Conservation (phyloP, 2,329 filamentous ascomycete species). For the Xenosphaeropsis pyriputrescens region DNA sequence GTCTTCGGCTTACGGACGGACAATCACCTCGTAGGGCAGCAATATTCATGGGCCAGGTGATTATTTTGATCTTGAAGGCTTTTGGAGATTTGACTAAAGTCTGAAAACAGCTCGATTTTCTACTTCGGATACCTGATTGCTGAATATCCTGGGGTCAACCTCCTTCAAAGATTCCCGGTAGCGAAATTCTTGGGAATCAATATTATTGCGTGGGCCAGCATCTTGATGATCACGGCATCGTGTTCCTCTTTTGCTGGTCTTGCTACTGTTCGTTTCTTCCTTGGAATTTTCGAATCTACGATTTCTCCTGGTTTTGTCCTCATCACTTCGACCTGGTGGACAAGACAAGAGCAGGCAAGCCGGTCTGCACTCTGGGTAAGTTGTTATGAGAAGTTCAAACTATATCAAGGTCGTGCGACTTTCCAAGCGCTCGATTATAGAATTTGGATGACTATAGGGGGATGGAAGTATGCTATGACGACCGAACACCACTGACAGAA, state of each 20-base stretch:
- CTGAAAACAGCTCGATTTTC: conserved; percentile 20
- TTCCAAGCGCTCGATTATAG: too few species aligned
- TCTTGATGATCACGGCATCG: conserved; percentile 4
- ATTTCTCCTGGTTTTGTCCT: conserved; percentile 18
- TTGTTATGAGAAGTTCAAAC: conserved; percentile 30
- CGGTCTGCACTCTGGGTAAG: conserved; percentile 25
- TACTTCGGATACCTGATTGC: conserved; percentile 20
- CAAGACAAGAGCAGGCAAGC: conserved; percentile 19
- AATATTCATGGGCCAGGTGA: conserved; percentile 25
- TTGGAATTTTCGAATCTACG: conserved; percentile 12
- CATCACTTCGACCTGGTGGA: conserved; percentile 22
- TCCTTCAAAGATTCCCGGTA: conserved; percentile 21
- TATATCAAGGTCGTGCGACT: too few species aligned
- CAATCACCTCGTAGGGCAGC: conserved; percentile 17
- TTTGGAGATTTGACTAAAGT: too few species aligned
- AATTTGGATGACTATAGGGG: too few species aligned
- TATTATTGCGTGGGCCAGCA: conserved; percentile 25
- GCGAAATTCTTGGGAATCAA: conserved; percentile 37
- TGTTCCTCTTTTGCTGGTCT: conserved; percentile 9
- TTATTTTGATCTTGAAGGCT: conserved; percentile 1
- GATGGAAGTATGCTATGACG: too few species aligned
- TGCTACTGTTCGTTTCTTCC: conserved; percentile 12
- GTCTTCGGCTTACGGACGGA: conserved; percentile 35
- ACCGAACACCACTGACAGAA: conserved; percentile 10
- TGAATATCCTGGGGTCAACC: conserved; percentile 17